Base-by-base conservation (phyloP, 768 basidiomycete species). In the Psilocybe azurescens region DNA sequence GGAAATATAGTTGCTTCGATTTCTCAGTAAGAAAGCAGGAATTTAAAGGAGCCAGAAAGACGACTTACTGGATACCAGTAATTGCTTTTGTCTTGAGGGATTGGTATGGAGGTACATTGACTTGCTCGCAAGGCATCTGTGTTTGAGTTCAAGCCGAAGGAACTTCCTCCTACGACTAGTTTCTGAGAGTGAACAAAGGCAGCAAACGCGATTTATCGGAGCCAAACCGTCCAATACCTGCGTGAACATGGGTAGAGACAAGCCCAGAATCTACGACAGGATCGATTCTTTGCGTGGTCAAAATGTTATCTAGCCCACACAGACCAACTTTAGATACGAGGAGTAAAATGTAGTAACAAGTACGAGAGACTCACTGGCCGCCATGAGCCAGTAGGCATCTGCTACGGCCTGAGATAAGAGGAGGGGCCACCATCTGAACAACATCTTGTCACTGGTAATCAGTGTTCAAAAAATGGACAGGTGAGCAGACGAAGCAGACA, bases 261-360 rank as follows among this genome's bases (percentile, higher is more conserved):
- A 55, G 64, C n/a, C 74, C 70, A 5, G 77, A 71, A 60, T 66
- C 72, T n/a, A 77, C 68, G 20, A 79, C 71, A 14, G 79, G 77
- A 66, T 80, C 79, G 5, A 78, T 63, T 14, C 79, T 70, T 57
- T 79, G 76, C 20, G 75, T 74, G n/a, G 74, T 74, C 60, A 79
- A 63, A 32, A 77, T 67, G 55, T 78, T 71, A 44, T 74, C 77
- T 78, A 11, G 33, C 33, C n/a, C 14, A 44, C 41, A 4, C 41
- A 13, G n/a, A 9, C 8, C 14, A 11, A 11, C 14, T 44, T 44
- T 16, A 44, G 24, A 24, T 24, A 24, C 24, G 24, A 24, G 24
- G 20, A 38, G n/a, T 24, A 53, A 52, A 28, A 39, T 41, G 20
- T 33, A 30, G 48, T n/a, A 13, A 38, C 30, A 3, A 14, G 30